Evolutionary conservation across 1,284 basidiomycete species (phyloP), one percentile per base, ranked within the genome.

Genomic region (Meira miltonrushii): DNA sequence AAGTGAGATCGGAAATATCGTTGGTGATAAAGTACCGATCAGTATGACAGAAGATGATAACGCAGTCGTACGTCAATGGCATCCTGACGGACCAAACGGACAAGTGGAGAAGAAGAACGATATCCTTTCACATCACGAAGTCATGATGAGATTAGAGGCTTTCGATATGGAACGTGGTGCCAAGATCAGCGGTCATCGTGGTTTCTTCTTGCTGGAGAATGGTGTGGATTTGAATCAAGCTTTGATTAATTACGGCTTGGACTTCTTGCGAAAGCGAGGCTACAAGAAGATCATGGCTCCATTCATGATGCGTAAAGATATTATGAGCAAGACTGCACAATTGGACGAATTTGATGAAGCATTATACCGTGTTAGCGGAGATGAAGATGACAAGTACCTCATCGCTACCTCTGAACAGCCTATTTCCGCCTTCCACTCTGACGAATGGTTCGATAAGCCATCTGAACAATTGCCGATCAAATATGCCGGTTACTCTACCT

Each of bases 401-500:
- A 98, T 98, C 76, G 94, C 95, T 6, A 98, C 94, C 52, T 95
- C 92, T 38, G 95, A 98, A 80, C 94, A 98, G 79, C 95, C 94
- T 49, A 93, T 98, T 79, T 96, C 93, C 4, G 90, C 90, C 13
- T 89, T 88, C 80, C 91, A 96, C 82, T 86, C 88, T 39, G 92
- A 94, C 75, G 95, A 98, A 81, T 95, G 93, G 88, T 93, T 98
- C 79, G 93, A 97, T 77, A 85, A 85, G 77, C 92, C 92, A 3
- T 86, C 91, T 63, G 86, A 85, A 46, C 90, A 94, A 79, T 86
- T 98, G 10, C 94, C 95, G 7, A 85, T 96, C 78, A 84, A 84
- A 80, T 84, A 84, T 75, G 84, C 84, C 25, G 84, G 84, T 38
- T 85, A 85, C 79, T 85, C 84, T 73, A 98, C 94, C n/a, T 98